These are phyloP conservation scores for Helotiales sp. DNA, from an alignment of 2,329 filamentous ascomycete genomes.

Conservation along the genomic window DNA sequence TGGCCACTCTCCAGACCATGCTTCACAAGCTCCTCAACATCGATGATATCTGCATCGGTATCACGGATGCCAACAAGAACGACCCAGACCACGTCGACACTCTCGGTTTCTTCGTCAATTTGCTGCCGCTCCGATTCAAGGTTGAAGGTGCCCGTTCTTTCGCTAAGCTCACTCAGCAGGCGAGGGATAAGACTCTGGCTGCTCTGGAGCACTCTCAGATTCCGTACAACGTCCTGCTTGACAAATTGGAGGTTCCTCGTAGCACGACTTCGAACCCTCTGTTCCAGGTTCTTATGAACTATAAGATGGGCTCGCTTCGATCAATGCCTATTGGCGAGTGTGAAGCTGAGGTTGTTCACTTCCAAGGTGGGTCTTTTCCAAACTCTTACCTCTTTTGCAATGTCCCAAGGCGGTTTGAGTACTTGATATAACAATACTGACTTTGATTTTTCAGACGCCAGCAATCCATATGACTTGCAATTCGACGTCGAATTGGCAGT, in stretches of 20 bases:
- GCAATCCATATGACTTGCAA: conserved; percentile 24
- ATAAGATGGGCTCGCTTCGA: conserved; percentile 26
- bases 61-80: conserved; percentile 48
- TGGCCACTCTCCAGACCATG: conserved; percentile 46
- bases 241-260: conserved; percentile 32
- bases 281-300: conserved; percentile 36
- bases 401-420: neutral
- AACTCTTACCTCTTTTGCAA: neutral
- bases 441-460: conserved; percentile 7
- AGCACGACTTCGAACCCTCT: conserved; percentile 29
- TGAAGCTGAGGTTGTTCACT: conserved; percentile 17
- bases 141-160: conserved; percentile 39
- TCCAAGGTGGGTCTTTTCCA: conserved; percentile 2
- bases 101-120: conserved; percentile 32
- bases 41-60: conserved; percentile 48
- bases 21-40: conserved; percentile 25
- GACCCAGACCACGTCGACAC: conserved; percentile 35
- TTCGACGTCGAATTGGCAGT: conserved; percentile 22
- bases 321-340: conserved; percentile 21
- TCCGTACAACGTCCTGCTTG: conserved; percentile 33
- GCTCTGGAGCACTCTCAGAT: conserved; percentile 32
- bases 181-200: conserved; percentile 27
- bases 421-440: neutral
- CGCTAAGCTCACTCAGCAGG: conserved; percentile 40
- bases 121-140: conserved; percentile 31